Base-by-base conservation (phyloP, 495 filamentous ascomycete genomes). In the Lophium mytilinum region DNA sequence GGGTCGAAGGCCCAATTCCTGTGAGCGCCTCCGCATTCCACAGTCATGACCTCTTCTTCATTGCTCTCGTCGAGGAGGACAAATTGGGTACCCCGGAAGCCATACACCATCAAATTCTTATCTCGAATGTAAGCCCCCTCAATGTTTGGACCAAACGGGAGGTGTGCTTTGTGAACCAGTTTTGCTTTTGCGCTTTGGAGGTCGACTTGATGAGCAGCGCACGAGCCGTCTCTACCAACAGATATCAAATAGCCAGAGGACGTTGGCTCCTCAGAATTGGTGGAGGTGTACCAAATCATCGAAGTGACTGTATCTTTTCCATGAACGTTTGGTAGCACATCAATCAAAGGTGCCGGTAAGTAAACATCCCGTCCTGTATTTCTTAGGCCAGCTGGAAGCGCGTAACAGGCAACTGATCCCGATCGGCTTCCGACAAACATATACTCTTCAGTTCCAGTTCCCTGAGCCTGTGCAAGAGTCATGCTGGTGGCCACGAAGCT, bases 1-100 rank as follows among this genome's bases (percentile, higher is more conserved):
- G 80, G 80, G 14, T 80, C 76, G 61, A 80, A 83, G 4, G 76
- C 75, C 78, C 85, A 96, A 11, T 75, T 78, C 15, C 94, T 79
- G 60, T 95, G 89, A 0, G 80, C 81, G 19, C 92, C 92, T 15
- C 91, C 90, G 63, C 93, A 95, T 14, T 88, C 81, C 9, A 94
- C 75, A 1, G 71, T 75, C 46, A 84, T 78, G 6, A 90, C 66
- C 62, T 91, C 86, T 21, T 78, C 72, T 34, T 86, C 78, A 9
- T 69, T 73, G 0, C 79, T 80, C 53, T 86, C 85, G 66, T 94
- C 87, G 79, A 87, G 90, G 19, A 88, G 76, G 12, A 95, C 72
- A 57, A 97, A 95, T 36, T 80, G 71, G 49, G 81, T 87, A 53
- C 86, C 81, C 21, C 77, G 80, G 69, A 96, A 97, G 11, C 93